These are phyloP conservation scores for Marchantia paleacea DNA, from an alignment of 225 moss, liverwort and hornwort genomes.

Conservation along the genomic window DNA sequence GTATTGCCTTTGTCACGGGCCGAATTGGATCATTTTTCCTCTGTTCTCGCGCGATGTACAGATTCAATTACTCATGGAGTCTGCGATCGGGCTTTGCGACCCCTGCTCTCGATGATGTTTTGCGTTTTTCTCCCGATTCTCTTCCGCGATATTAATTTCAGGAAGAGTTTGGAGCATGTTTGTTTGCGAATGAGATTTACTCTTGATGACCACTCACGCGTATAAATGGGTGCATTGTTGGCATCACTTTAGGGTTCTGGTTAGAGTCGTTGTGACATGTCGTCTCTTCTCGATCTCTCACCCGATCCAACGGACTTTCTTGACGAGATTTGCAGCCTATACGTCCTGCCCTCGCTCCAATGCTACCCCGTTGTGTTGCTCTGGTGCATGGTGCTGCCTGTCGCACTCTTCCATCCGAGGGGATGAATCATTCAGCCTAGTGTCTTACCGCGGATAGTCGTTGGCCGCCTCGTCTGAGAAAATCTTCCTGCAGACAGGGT, in stretches of 20 bases:
- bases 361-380: background rate
- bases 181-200: background rate
- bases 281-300: background rate
- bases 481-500: background rate
- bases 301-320: background rate
- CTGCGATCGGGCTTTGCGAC: constrained; percentile 4
- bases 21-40: background rate
- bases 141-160: background rate
- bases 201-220: background rate
- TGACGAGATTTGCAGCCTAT: background rate
- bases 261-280: background rate
- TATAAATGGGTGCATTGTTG: background rate
- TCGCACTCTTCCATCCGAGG: background rate
- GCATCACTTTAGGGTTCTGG: constrained; percentile 10
- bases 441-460: background rate
- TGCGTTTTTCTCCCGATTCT: background rate
- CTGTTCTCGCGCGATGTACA: background rate
- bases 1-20: background rate
- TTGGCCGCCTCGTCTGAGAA: background rate
- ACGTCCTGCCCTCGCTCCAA: background rate
- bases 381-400: background rate
- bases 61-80: background rate
- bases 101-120: background rate
- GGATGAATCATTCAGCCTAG: background rate
- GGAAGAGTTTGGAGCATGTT: no score